These are phyloP conservation scores for Paralagenidium karlingii DNA, from an alignment of 352 stramenopile genomes.

Conservation along the genomic window DNA sequence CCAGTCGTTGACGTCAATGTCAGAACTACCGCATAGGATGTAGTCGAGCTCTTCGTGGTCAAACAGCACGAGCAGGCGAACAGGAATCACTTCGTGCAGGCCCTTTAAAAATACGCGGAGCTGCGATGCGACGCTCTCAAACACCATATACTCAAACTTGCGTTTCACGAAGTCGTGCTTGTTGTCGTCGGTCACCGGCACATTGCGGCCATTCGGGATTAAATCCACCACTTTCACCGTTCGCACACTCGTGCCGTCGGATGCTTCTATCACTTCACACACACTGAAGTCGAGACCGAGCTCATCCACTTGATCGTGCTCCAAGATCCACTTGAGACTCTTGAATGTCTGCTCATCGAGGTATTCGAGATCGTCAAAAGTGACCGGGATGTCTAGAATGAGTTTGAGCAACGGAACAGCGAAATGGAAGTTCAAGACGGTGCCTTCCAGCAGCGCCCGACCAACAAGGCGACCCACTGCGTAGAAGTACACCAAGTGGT, in stretches of 20 bases:
- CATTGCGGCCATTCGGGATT: slow-evolving; percentile 27
- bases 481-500: slow-evolving; percentile 94
- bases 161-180: slow-evolving; percentile 89
- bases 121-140: slow-evolving; percentile 86
- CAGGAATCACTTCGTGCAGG: slow-evolving; percentile 95
- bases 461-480: slow-evolving; percentile 51
- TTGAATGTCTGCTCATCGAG: slow-evolving; percentile 42
- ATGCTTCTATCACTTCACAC: slow-evolving; percentile 20
- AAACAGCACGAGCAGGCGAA: slow-evolving; percentile 90
- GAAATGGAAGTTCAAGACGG: slow-evolving; percentile 92
- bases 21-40: slow-evolving; percentile 89
- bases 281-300: slow-evolving; percentile 56
- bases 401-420: slow-evolving; percentile 95
- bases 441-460: slow-evolving; percentile 72
- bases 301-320: slow-evolving; percentile 36
- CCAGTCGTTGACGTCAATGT: slow-evolving; percentile 94
- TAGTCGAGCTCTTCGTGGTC: slow-evolving; percentile 96
- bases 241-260: slow-evolving; percentile 83
- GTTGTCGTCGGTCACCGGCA: slow-evolving; percentile 93
- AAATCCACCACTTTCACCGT: slow-evolving; percentile 42
- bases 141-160: slow-evolving; percentile 88
- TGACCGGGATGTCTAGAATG: slow-evolving; percentile 90
- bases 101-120: slow-evolving; percentile 87
- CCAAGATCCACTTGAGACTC: slow-evolving; percentile 52
- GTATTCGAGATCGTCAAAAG: slow-evolving; percentile 88